Base-by-base conservation (phyloP, 768 basidiomycete genomes). In the Agrocybe pediades region DNA sequence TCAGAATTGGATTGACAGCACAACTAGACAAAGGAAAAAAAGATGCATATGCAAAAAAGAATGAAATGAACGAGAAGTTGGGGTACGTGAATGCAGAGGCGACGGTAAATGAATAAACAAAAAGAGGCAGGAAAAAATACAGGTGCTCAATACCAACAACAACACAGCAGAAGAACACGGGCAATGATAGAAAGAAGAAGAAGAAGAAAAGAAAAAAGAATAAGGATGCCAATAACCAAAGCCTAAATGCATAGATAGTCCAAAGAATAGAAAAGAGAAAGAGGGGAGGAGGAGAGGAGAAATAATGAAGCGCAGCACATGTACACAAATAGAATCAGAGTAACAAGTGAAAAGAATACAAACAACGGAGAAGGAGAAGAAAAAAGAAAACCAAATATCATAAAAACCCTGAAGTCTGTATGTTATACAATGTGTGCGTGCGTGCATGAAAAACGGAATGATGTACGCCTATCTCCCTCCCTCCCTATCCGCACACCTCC, bases 361-460 rank as follows among this genome's bases (percentile, higher is more conserved):
- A 50, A 25, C 16, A 27, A 26, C 19, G 24, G 24, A 41, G 29
- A 25, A 42, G 9, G 36, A 43, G 41, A 51, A 44, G 40, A 42
- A 51, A 44, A 59, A 45, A 52, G 48, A 58, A 54, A 53, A 57
- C 52, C 55, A 62, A 59, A 59, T 59, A 57, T 57, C 55, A 59
- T 59, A 59, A 53, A 54, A 58, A 58, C 41, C 60, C 57, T 50
- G 53, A 55, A 56, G 53, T 55, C 60, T 58, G 57, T 56, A 56
- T 58, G 62, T 57, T 60, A 58, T 57, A 61, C 56, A 59, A 54
- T 20, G 57, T 48, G 46, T 49, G 54, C 62, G 56, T 55, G 51
- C 47, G 42, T 43, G 42, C 42, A n/a, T n/a, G n/a, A n/a, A 36
- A 36, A 36, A 13, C n/a, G 33, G 33, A 36, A 36, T 36, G 33